Evolutionary conservation across 768 basidiomycete genomes (phyloP).

Genomic region (Glaciozyma antarctica): DNA sequence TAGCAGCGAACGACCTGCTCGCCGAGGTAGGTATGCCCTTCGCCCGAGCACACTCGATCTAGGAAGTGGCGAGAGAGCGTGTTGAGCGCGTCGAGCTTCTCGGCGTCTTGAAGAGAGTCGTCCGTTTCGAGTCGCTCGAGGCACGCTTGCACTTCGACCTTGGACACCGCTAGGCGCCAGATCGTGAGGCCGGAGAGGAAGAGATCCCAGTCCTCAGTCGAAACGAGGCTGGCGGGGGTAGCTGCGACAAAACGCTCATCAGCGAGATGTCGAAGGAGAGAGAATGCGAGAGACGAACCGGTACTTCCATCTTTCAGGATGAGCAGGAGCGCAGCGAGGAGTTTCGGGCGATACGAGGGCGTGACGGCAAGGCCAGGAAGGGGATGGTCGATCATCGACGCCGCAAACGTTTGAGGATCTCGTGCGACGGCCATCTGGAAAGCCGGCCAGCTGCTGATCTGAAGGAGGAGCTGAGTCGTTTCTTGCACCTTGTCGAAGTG

Average conservation of each 20-base stretch:
- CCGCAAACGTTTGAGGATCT: conserved; percentile 7
- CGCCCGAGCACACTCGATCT: conserved; percentile 25
- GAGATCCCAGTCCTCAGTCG: conserved; percentile 29
- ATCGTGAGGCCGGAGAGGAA: conserved; percentile 31
- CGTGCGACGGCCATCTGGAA: conserved; percentile 16
- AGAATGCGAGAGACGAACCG: background rate
- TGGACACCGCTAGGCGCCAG: conserved; percentile 26
- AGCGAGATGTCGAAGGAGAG: too few relatives aligned
- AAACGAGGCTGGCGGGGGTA: conserved; percentile 18
- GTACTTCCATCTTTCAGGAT: conserved; percentile 22
- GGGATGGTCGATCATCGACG: conserved; percentile 17
- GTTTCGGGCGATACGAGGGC: conserved; percentile 10
- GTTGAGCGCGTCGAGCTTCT: conserved; percentile 19
- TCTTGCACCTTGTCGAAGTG: background rate
- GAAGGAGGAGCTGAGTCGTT: conserved; percentile 4
- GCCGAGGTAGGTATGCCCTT: conserved; percentile 27
- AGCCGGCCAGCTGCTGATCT: background rate
- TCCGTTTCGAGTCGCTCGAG: conserved; percentile 30
- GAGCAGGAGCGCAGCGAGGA: conserved; percentile 15
- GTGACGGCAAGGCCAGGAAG: background rate
- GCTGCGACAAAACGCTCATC: background rate
- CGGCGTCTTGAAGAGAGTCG: conserved; percentile 4
- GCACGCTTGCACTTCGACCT: conserved; percentile 28
- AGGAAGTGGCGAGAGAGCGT: conserved; percentile 27
- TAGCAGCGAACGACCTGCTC: conserved; percentile 30